Evolutionary conservation across 345 rosid species (phyloP).

Genomic region (Draba incana): DNA sequence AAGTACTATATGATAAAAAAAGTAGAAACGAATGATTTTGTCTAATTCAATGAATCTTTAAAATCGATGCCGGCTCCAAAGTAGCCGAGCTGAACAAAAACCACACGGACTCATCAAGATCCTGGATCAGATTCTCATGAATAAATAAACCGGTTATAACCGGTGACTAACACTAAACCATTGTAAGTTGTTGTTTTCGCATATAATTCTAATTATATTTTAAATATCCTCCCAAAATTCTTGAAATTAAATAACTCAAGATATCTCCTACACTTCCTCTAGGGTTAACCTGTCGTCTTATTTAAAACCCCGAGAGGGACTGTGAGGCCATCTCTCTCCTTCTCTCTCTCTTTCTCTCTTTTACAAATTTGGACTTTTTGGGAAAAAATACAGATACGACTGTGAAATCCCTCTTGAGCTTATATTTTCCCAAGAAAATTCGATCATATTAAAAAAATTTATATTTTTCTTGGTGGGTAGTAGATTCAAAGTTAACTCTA

Average conservation of each 20-base stretch:
- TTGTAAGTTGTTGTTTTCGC: not conserved
- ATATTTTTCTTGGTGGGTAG: constrained; percentile 9
- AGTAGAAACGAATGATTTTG: too few species aligned
- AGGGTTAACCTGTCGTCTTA: constrained; percentile 43
- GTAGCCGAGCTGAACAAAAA: constrained; percentile 27
- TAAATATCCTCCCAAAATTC: not conserved
- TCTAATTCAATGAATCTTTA: not conserved
- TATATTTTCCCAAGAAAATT: not conserved
- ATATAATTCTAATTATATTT: not conserved
- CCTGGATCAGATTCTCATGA: not conserved
- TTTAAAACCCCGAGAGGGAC: constrained; percentile 39
- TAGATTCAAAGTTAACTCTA: constrained; percentile 7
- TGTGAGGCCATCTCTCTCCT: constrained; percentile 35
- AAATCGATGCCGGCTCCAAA: constrained; percentile 23
- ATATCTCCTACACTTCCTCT: constrained; percentile 30
- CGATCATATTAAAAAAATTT: not conserved
- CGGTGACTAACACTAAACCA: not conserved
- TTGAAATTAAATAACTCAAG: constrained; percentile 23
- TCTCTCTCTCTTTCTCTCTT: constrained; percentile 11
- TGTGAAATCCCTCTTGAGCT: constrained; percentile 1
- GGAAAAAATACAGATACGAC: not conserved
- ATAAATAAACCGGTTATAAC: constrained; percentile 25
- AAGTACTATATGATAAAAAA: too few species aligned
- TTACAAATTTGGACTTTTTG: constrained; percentile 9
- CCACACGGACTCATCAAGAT: not conserved